phyloP scores from a whole-genome alignment of 139 green algal genomes.

The Chlamydomonas asymmetrica region DNA sequence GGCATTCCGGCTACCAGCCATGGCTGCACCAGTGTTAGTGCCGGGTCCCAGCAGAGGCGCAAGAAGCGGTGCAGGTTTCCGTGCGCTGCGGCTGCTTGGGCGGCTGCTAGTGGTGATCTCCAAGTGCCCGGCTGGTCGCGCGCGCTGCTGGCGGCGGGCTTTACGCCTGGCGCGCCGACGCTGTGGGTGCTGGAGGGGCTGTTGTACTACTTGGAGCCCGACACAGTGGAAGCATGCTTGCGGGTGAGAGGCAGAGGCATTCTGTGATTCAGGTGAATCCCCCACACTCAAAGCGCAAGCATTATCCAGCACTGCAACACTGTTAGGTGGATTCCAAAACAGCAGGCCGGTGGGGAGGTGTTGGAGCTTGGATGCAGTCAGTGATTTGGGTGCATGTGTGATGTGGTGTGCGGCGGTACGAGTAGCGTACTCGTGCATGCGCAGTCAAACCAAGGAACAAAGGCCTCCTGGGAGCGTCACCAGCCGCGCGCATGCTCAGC shows the following conservation, averaged over 20 bases:
- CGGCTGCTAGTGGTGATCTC: conserved; percentile 9
- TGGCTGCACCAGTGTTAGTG: background rate
- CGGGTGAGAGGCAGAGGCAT: conserved; percentile 14
- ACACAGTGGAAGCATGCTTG: conserved; percentile 36
- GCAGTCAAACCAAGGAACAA: background rate
- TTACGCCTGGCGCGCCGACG: conserved; percentile 23
- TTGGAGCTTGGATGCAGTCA: background rate
- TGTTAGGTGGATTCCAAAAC: background rate
- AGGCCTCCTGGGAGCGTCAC: background rate
- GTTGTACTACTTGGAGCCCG: conserved; percentile 57
- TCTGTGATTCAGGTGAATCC: too few species aligned
- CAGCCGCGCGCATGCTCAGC: background rate
- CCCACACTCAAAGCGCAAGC: too few species aligned
- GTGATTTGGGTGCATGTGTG: background rate
- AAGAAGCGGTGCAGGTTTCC: background rate
- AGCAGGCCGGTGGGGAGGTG: background rate
- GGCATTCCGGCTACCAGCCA: conserved; percentile 13
- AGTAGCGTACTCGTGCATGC: background rate
- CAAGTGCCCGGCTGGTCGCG: background rate
- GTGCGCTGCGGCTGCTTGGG: background rate
- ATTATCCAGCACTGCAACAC: too few species aligned
- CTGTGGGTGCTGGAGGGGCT: conserved; percentile 62
- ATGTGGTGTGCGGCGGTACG: background rate
- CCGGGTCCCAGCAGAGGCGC: background rate
- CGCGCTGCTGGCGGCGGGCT: conserved; percentile 10